Percentiles rank a stretch among this genome's conserved stretches.
These are phyloP conservation scores for Boletus austroedulis DNA, from an alignment of 1,284 basidiomycete species.

Conservation along the genomic window DNA sequence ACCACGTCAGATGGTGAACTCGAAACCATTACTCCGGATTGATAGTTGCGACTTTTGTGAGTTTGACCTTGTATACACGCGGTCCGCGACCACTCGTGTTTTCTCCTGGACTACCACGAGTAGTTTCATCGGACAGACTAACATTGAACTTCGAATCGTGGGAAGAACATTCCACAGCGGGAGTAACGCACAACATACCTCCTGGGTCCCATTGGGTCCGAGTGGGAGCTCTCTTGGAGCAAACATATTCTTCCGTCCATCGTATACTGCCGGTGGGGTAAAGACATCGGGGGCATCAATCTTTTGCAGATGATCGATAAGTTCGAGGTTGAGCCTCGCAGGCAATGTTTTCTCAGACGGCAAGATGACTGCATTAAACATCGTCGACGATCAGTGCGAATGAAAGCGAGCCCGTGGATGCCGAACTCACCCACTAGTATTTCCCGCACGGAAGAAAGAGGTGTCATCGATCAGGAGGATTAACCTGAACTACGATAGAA, in stretches of 20 bases:
- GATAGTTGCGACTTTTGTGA: conserved; percentile 69
- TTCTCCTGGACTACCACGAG: conserved; percentile 35
- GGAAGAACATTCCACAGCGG: not conserved
- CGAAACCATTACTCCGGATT: conserved; percentile 60
- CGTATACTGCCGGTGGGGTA: conserved; percentile 64
- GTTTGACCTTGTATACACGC: conserved; percentile 58
- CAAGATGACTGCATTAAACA: conserved; percentile 47
- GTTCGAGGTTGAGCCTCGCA: conserved; percentile 60
- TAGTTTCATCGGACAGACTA: conserved; percentile 42
- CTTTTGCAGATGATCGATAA: conserved; percentile 60
- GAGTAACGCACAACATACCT: conserved; percentile 37
- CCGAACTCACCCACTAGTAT: conserved; percentile 54
- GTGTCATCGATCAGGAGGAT: conserved; percentile 20
- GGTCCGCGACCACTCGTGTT: conserved; percentile 42
- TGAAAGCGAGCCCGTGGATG: not conserved
- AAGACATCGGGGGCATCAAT: conserved; percentile 56
- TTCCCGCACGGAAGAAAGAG: not conserved
- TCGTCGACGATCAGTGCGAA: conserved; percentile 11
- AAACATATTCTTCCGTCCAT: conserved; percentile 77
- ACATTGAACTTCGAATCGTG: conserved; percentile 55
- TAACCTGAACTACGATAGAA: conserved; percentile 1
- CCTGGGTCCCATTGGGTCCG: conserved; percentile 44
- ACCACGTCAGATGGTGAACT: conserved; percentile 4
- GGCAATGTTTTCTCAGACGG: conserved; percentile 66
- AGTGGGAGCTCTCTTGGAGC: conserved; percentile 55